These are phyloP conservation scores for Nemania sp. DNA, from an alignment of 2,329 filamentous ascomycete species.

Conservation along the genomic window DNA sequence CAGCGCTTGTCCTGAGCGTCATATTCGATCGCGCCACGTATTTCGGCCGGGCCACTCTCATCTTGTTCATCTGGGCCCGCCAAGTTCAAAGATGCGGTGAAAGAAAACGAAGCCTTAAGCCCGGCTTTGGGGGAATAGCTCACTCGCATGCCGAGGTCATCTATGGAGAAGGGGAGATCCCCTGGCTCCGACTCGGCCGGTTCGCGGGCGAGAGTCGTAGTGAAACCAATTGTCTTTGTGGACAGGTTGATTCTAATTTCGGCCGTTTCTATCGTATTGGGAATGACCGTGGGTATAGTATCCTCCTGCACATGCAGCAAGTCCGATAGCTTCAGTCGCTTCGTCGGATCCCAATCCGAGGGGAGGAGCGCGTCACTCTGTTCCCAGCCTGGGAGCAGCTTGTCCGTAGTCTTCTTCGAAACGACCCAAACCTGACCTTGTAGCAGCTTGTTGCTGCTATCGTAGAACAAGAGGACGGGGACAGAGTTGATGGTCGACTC, in stretches of 20 bases:
- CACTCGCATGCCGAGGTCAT: neutral
- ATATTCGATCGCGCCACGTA: neutral
- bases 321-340: neutral
- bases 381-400: neutral
- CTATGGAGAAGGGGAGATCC: neutral
- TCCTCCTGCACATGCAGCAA: neutral
- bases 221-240: neutral
- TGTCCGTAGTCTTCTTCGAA: neutral
- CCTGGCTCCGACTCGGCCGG: neutral
- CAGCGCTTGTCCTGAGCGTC: neutral
- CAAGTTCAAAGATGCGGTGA: neutral
- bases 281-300: neutral
- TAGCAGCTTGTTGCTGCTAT: neutral
- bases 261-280: neutral
- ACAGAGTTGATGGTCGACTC: neutral
- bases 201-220: neutral
- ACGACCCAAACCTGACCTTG: neutral
- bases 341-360: neutral
- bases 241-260: neutral
- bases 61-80: no score
- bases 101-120: neutral
- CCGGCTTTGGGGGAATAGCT: neutral
- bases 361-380: neutral
- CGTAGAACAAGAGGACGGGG: neutral
- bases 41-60: neutral